phyloP scores from a whole-genome alignment of 441 rosid genomes.

The Sinapis alba region DNA sequence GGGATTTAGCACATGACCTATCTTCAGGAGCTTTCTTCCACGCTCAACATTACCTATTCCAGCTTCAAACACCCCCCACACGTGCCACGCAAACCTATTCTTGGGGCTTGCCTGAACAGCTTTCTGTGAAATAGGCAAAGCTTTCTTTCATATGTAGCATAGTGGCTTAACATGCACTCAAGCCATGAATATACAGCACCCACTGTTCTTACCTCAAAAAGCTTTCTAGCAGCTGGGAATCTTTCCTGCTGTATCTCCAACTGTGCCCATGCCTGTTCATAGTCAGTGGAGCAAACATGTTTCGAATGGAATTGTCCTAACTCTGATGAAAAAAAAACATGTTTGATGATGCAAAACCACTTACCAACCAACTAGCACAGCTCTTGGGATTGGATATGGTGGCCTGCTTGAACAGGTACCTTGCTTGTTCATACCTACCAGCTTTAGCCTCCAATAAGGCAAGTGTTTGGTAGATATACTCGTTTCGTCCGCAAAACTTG shows the following conservation, averaged over 20 bases:
- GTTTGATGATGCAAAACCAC: slow-evolving; percentile 40
- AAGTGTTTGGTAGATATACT: slow-evolving; percentile 88
- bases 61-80: slow-evolving; percentile 92
- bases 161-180: slow-evolving; percentile 1
- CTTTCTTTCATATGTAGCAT: slow-evolving; percentile 5
- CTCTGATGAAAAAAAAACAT: not conserved
- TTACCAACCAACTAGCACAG: slow-evolving; percentile 99
- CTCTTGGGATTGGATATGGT: slow-evolving; percentile 83
- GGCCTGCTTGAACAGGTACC: slow-evolving; percentile 82
- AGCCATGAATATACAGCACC: slow-evolving; percentile 11
- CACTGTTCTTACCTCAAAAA: slow-evolving; percentile 70
- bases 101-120: slow-evolving; percentile 96
- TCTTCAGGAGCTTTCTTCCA: slow-evolving; percentile 86
- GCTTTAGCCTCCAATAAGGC: slow-evolving; percentile 88
- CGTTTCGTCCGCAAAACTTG: slow-evolving; percentile 80
- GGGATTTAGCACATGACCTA: slow-evolving; percentile 88
- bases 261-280: slow-evolving; percentile 90
- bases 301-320: not conserved
- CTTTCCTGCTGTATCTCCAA: slow-evolving; percentile 88
- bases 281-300: slow-evolving; percentile 5
- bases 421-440: slow-evolving; percentile 72
- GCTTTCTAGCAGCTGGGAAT: slow-evolving; percentile 67
- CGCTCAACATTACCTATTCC: slow-evolving; percentile 65
- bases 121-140: too few species aligned
- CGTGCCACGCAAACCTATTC: slow-evolving; percentile 95